Percentiles rank a stretch among this genome's conserved stretches.
These are phyloP conservation scores for Peronospora destructor DNA, from an alignment of 352 stramenopile genomes.

Conservation along the genomic window DNA sequence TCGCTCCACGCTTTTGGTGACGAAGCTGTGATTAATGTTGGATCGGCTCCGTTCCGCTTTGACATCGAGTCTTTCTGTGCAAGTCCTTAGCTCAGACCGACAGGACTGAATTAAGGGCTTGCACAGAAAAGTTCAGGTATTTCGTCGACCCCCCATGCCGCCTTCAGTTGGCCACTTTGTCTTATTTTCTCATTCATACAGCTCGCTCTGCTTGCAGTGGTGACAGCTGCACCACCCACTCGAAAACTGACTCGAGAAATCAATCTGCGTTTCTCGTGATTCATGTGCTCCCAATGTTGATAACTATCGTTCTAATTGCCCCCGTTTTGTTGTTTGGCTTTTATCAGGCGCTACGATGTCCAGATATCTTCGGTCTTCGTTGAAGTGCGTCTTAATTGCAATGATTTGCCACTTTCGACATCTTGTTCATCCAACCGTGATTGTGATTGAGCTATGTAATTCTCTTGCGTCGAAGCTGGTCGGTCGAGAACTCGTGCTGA, in stretches of 20 bases:
- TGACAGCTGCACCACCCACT: conserved; percentile 19
- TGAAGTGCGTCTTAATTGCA: neutral
- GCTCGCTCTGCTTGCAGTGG: conserved; percentile 8
- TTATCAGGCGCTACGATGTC: neutral
- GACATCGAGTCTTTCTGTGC: conserved; percentile 86
- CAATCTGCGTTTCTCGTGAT: conserved; percentile 23
- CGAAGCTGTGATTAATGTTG: conserved; percentile 62
- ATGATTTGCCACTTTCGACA: neutral
- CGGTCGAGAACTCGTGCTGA: neutral
- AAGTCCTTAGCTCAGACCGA: conserved; percentile 52
- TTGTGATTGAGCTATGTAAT: neutral
- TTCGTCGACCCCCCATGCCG: conserved; percentile 16
- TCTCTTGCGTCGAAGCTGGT: neutral
- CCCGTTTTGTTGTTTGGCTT: no score
- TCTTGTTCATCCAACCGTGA: neutral
- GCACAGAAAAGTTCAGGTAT: conserved; percentile 37
- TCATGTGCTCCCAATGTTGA: conserved; percentile 1
- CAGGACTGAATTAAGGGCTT: conserved; percentile 34
- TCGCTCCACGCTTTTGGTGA: conserved; percentile 77
- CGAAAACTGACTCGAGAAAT: conserved; percentile 24
- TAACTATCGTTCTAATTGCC: conserved; percentile 3
- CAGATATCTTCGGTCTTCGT: neutral
- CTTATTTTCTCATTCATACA: conserved; percentile 23
- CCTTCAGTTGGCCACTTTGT: conserved; percentile 31
- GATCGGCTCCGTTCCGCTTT: conserved; percentile 64